A percentile compares a stretch with the other conserved stretches of the same genome.
Conservation (phyloP, 2,329 filamentous ascomycete species). For the Ascochyta pisi region DNA sequence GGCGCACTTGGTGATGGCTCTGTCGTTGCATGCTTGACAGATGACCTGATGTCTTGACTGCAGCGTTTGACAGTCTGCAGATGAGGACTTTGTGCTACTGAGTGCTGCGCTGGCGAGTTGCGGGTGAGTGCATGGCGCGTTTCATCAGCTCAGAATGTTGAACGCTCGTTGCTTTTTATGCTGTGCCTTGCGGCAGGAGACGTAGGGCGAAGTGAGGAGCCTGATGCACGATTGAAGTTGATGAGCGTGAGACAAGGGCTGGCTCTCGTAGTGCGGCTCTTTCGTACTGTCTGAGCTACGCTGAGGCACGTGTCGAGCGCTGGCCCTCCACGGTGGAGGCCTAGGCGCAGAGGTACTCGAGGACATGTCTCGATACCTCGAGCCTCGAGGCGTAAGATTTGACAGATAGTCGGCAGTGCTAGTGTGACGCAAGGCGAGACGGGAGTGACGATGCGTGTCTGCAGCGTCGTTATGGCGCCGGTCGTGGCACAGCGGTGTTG, state of each 20-base stretch:
- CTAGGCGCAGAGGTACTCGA: not conserved
- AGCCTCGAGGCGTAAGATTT: constrained; percentile 1
- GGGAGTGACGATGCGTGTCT: constrained; percentile 17
- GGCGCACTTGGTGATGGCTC: constrained; percentile 13
- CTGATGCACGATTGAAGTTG: constrained; percentile 5
- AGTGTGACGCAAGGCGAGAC: constrained; percentile 20
- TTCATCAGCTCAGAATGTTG: constrained; percentile 23
- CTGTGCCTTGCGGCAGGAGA: constrained; percentile 24
- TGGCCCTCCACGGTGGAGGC: not conserved
- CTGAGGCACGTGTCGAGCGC: constrained; percentile 9
- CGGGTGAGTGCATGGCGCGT: constrained; percentile 30
- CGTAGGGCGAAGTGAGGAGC: constrained; percentile 23
- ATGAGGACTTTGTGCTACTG: constrained; percentile 22
- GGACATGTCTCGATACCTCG: not conserved
- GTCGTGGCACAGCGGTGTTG: constrained; percentile 11
- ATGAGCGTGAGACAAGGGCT: constrained; percentile 10
- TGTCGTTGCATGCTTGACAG: constrained; percentile 16
- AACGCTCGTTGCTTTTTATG: constrained; percentile 19
- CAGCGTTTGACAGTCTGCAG: constrained; percentile 8
- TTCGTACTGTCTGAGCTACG: not conserved
- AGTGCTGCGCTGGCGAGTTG: constrained; percentile 20
- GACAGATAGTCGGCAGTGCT: constrained; percentile 14
- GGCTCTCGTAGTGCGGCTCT: constrained; percentile 6
- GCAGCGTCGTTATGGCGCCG: constrained; percentile 14
- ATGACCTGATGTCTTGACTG: constrained; percentile 27